Base-by-base conservation (phyloP, 495 filamentous ascomycete species). In the Podospora pseudopauciseta region DNA sequence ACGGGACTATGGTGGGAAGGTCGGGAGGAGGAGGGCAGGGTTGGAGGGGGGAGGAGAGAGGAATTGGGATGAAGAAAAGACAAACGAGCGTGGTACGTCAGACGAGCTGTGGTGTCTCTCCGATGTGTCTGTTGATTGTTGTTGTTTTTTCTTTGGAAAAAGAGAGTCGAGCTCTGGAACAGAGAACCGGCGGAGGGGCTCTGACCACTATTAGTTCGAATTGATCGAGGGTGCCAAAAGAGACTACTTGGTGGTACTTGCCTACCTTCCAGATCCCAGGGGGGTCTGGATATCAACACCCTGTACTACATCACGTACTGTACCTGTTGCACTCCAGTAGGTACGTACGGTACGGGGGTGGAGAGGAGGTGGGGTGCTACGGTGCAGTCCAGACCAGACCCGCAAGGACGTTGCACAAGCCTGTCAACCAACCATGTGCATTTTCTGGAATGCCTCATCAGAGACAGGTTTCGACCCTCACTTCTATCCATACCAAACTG, bases 21-120 rank as follows among this genome's bases (percentile, higher is more conserved):
- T 28, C 19, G 61, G 61, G 11, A 5, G 28, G 4, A 9, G 11
- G 30, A 5, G 30, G n/a, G n/a, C 16, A 32, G 2, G 15, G 7
- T 26, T 23, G 7, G 30, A 32, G 30, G 61, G 32, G 6, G 2
- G 34, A 27, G 30, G 23, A 30, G 60, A 62, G 20, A 34, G 30
- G 30, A 44, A 44, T 57, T 30, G 34, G 6, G 16, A 26, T 3
- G 28, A 54, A 58, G 67, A 6, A 57, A 9, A n/a, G 39, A 63
- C 18, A 68, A 71, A 71, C 69, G 69, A 71, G 66, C 69, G 69
- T 71, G 68, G 63, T 67, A 32, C 30, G 30, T 32, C 30, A 65
- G 63, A 71, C 63, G 54, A 62, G 68, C 27, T 70, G 58, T 9
- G 23, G 30, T 58, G 27, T 65, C 56, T 65, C 30, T 27, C 54